Evolutionary conservation across 192 early-diverging fungal genomes (phyloP).

Genomic region (Gamsiella multidivaricata): DNA sequence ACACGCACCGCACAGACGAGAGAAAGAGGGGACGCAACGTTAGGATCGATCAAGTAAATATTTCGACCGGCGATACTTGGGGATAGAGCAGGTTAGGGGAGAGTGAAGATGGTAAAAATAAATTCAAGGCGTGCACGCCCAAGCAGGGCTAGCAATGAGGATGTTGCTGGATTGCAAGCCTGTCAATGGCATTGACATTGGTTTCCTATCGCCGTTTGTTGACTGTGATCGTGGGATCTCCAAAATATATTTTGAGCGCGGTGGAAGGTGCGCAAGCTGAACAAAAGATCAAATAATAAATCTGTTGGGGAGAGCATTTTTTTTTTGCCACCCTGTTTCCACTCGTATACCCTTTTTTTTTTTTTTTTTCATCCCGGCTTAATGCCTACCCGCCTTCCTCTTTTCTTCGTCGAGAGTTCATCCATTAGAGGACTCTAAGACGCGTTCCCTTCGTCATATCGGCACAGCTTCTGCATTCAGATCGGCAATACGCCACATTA

Average conservation of each 20-base stretch:
- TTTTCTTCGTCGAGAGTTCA: too few species aligned
- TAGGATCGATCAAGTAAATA: neutral
- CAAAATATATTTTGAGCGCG: neutral
- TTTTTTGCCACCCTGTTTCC: neutral
- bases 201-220: too few species aligned
- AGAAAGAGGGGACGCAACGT: neutral
- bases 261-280: slow-evolving; percentile 6
- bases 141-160: too few species aligned
- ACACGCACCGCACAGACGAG: too few species aligned
- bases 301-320: slow-evolving; percentile 22
- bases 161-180: too few species aligned
- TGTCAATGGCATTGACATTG: too few species aligned
- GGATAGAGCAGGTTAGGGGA: neutral
- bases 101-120: neutral
- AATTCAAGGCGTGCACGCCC: too few species aligned
- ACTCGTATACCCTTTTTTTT: neutral
- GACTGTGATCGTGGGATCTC: too few species aligned
- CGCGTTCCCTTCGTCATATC: too few species aligned
- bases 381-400: too few species aligned
- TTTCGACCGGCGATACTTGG: slow-evolving; percentile 36
- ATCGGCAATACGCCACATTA: neutral
- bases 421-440: neutral
- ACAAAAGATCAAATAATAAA: slow-evolving; percentile 1
- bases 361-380: neutral
- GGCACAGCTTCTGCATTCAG: too few species aligned